Base-by-base conservation (phyloP, 2,329 filamentous ascomycete genomes). In the Coniochaeta hoffmannii region DNA sequence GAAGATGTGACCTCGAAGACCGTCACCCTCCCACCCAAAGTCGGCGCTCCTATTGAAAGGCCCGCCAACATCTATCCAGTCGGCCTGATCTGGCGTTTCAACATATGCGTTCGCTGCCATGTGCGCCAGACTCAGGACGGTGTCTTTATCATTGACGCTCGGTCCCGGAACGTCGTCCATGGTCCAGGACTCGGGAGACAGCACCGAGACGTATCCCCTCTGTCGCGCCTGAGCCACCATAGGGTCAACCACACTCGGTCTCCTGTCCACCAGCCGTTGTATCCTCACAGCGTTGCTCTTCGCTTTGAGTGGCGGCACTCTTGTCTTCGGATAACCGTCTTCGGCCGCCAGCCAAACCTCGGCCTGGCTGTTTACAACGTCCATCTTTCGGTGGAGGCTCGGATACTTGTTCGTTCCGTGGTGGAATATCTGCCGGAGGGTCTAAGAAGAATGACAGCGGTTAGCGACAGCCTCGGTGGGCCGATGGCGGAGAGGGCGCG, bases 81-180 rank as follows among this genome's bases (percentile, higher is more conserved):
- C 87, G 2, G 85, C 82, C 51, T 85, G 79, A 11, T 79, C 78
- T 4, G 88, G 86, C 53, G 82, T 80, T 56, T 88, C 76, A 12
- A 95, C 88, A 67, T 99, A 99, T 32, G 94, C 91, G 66, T 97
- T 85, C 51, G 90, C 84, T 1, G 92, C 87, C 84, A 97, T 96
- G 62, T 87, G 84, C 0, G 94, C 93, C 66, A 97, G 81, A 50
- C 81, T 90, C 61, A 97, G 68, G 12, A 99, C 79, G 0, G 90
- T 96, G 58, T 87, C 80, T 70, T 90, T 94, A 68, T 97, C 89
- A 4, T 88, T 89, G 49, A 96, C 74, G 69, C 97, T 87, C 2
- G 94, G 94, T 0, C 86, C 88, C 0, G 82, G 68, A 0, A 97
- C 76, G 50, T 90, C 82, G 62, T 97, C 93, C 61, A 88, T 74